Evolutionary conservation across 2,329 filamentous ascomycete species (phyloP), one percentile per base, ranked within the genome.

Genomic region (Ophiocordyceps camponoti-floridani): DNA sequence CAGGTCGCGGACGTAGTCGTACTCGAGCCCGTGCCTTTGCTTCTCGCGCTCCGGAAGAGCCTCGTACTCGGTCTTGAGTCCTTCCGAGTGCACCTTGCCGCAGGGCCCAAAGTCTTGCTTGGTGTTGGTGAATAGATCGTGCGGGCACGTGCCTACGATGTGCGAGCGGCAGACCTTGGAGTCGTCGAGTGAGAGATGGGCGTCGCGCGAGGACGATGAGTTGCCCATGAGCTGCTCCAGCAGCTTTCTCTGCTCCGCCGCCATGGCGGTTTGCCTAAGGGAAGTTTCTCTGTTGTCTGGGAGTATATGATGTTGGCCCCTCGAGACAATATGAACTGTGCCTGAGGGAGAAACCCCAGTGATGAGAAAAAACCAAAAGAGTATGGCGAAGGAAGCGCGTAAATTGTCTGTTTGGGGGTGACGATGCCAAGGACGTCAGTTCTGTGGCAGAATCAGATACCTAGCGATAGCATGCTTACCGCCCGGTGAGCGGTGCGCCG

Each of bases 121-220:
- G 41, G 91, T 98, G 67, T 98, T 98, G 52, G 89, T 98, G 73
- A 98, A 98, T 58, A 98, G 85, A 60, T 98, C 91, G 70, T 96
- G 89, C 1, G 91, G 91, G 62, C 91, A 98, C 47, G 85, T 93
- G 54, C 91, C 91, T 49, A 77, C 87, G 43, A 98, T 75, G 62
- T 89, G 96, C 16, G 88, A 95, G 45, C 86, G 84, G 69, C 91
- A 98, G 54, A 94, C 84, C 65, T 94, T 95, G 45, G 84, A 74
- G 62, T 96, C 91, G 47, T 79, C 91, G 55, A 98, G 82, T 50
- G 82, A 82, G 54, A 96, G 75, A 62, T 94, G 84, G 37, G 84
- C 75, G 53, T 79, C 78, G 66, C 82, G 84, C 43, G 81, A 80
- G 47, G 75, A 71, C 47, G 81, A 73, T 46, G 82, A 80, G 51